phyloP scores from a whole-genome alignment of 345 rosid species.

The Brassica juncea region DNA sequence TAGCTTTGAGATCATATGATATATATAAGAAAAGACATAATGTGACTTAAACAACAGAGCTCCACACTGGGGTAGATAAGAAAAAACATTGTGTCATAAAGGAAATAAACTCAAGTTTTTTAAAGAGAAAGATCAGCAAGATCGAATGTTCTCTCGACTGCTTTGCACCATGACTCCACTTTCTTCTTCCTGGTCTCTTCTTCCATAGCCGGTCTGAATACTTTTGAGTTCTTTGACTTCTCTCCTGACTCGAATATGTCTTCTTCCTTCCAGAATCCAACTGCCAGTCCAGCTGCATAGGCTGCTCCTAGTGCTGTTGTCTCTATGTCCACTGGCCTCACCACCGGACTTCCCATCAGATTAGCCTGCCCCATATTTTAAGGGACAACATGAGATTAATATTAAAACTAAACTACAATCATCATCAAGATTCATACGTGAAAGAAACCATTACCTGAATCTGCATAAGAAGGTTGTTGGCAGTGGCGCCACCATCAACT shows the following conservation, averaged over 20 bases:
- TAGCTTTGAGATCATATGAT: background rate
- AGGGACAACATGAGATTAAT: background rate
- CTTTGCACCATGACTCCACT: conserved; percentile 83
- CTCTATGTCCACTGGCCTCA: conserved; percentile 86
- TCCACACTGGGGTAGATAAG: background rate
- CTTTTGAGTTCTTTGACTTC: conserved; percentile 47
- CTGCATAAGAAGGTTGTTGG: conserved; percentile 92
- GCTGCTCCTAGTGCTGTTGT: conserved; percentile 97
- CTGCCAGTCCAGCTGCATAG: conserved; percentile 94
- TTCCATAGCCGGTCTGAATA: conserved; percentile 54
- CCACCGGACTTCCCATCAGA: conserved; percentile 83
- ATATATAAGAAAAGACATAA: background rate
- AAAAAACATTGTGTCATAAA: background rate
- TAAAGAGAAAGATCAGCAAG: conserved; percentile 77
- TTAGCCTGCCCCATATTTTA: conserved; percentile 57
- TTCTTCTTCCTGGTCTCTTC: conserved; percentile 68
- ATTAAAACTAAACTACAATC: background rate
- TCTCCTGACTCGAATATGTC: conserved; percentile 61
- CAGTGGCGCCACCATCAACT: conserved; percentile 97
- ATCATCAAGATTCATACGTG: background rate
- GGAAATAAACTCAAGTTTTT: background rate
- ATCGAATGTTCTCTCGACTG: conserved; percentile 72
- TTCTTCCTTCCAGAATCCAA: conserved; percentile 78
- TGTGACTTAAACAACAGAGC: background rate
- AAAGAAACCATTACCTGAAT: conserved; percentile 58